Evolutionary conservation across 148 eudicot species (phyloP), one percentile per base, ranked within the genome.

Genomic region (Camellia granthamiana): DNA sequence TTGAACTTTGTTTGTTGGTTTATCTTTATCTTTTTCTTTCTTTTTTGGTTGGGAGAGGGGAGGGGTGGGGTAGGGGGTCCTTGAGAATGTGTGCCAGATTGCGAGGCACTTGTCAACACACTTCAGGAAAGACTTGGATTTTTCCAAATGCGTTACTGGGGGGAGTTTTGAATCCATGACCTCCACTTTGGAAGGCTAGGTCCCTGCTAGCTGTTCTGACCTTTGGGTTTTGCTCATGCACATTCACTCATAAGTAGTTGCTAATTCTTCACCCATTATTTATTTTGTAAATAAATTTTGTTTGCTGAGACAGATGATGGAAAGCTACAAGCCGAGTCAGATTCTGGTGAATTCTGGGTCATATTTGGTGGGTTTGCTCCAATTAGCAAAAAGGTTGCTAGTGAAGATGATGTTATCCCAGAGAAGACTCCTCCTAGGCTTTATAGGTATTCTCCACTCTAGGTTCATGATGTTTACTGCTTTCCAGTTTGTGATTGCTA

Each of bases 281-380:
- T 12, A 18, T 82, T 47, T 23, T 76, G 51, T 16, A 47, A 13
- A 15, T 11, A 58, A 58, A 70, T 82, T 44, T 64, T 72, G 66
- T 15, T 59, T n/a, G 38, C 59, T 19, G 68, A 18, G 47, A 46
- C 83, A 97, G 99, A 97, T 89, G 99, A 97, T 84, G 99, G 99
- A 41, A 97, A 94, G 63, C 90, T 97, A 78, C 95, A 97, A 85
- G 90, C 98, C 8, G 99, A 97, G 87, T 86, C 92, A 43, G 98
- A 97, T 85, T 97, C 99, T 82, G 99, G 99, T 85, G 94, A 87
- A 78, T 97, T 97, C 75, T 97, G 99, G 99, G 94, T 97, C 74
- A 92, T 90, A 15, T 97, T 97, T 86, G 99, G 99, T 62, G 99
- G 99, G 62, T 97, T 94, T 92, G 99, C 99, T 81, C 99, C 99